Conservation (phyloP, 768 basidiomycete genomes). For the Termitomyces bulborhizus region DNA sequence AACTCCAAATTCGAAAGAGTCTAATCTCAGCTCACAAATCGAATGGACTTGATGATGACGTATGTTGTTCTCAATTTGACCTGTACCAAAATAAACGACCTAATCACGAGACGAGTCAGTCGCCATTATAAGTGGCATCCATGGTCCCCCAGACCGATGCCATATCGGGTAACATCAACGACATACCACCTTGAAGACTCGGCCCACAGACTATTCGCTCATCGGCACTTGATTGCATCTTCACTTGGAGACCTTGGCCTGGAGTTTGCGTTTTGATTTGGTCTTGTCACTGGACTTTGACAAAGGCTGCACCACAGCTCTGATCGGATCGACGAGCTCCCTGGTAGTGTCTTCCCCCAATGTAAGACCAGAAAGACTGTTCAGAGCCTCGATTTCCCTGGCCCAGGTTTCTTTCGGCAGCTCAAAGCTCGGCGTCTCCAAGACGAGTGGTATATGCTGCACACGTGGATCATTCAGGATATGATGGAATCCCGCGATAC, state of each 20-base stretch:
- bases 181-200: neutral
- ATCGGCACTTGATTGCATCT: neutral
- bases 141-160: too few species aligned
- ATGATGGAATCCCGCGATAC: slow-evolving; percentile 53
- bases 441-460: slow-evolving; percentile 67
- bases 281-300: neutral
- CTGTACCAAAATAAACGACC: too few species aligned
- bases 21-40: too few species aligned
- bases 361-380: slow-evolving; percentile 1
- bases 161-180: too few species aligned
- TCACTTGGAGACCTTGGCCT: neutral
- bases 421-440: slow-evolving; percentile 78
- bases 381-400: slow-evolving; percentile 35
- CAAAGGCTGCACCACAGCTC: neutral
- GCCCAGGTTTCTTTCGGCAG: slow-evolving; percentile 56
- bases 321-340: slow-evolving; percentile 9
- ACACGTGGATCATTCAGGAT: slow-evolving; percentile 66
- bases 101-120: too few species aligned
- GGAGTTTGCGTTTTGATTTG: neutral
- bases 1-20: too few species aligned
- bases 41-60: too few species aligned
- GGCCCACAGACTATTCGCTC: neutral
- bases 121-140: too few species aligned
- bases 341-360: slow-evolving; percentile 19
- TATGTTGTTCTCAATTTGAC: too few species aligned